phyloP scores from a whole-genome alignment of 345 rosid species.

The Boechera stricta region DNA sequence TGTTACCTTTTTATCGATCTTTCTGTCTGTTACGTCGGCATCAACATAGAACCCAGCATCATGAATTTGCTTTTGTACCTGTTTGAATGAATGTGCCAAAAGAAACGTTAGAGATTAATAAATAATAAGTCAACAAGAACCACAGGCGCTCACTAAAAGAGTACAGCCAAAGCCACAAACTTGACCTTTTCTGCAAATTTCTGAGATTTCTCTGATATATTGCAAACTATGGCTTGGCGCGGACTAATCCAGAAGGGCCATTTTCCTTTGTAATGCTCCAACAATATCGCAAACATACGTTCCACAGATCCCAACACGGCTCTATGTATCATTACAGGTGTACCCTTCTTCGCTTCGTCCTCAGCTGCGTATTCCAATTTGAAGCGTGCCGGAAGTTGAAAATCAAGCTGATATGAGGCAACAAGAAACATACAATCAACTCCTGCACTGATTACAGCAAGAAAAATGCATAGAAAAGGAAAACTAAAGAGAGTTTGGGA shows the following conservation, averaged over 20 bases:
- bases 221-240: constrained; percentile 97
- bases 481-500: constrained; percentile 5
- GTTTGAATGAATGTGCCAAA: constrained; percentile 29
- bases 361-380: constrained; percentile 83
- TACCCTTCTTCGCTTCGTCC: constrained; percentile 81
- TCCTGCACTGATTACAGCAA: constrained; percentile 18
- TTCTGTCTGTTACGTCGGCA: constrained; percentile 77
- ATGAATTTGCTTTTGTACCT: constrained; percentile 72
- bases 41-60: constrained; percentile 82
- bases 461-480: background rate
- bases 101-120: constrained; percentile 39
- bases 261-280: constrained; percentile 97
- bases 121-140: background rate
- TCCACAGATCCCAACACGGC: constrained; percentile 96
- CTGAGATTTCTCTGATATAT: constrained; percentile 87
- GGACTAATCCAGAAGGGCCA: constrained; percentile 99
- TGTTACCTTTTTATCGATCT: constrained; percentile 88
- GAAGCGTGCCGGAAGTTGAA: constrained; percentile 89
- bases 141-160: background rate
- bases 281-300: constrained; percentile 88
- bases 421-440: constrained; percentile 34
- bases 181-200: constrained; percentile 70
- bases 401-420: constrained; percentile 75
- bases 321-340: constrained; percentile 95
- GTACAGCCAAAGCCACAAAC: background rate